Evolutionary conservation across 306 rosid genomes (phyloP), one percentile per base, ranked within the genome.

Genomic region (Hippophae gyantsensis): DNA sequence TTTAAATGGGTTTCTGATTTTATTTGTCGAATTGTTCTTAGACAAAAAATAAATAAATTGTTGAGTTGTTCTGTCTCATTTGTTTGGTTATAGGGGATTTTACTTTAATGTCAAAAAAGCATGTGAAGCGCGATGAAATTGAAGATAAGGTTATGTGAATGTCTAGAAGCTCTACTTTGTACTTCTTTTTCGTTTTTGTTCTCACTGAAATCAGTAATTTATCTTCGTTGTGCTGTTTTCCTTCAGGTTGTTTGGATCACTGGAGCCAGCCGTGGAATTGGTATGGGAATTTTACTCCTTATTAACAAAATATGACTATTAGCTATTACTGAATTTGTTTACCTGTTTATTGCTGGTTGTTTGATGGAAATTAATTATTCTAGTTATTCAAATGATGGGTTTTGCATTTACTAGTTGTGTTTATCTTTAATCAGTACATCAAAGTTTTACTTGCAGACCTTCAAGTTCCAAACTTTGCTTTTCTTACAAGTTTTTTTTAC

Each of bases 241-340:
- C 57, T 76, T 54, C 78, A 90, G 96, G 96, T 90, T 80, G 55
- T 85, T 58, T 90, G 98, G 98, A 78, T 90, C 62, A 87, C 96
- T 52, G 98, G 98, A 62, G 96, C 96, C 56, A 90, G 96, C 86
- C 89, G 98, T 13, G 96, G 98, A 79, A 90, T 90, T 61, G 98
- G 96, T 86, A 83, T 54, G 63, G 7, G 18, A 26, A 54, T 47
- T 18, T 18, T 18, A 18, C 23, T 18, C 23, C 23, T 18, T 18
- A 18, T 18, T 18, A 18, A 18, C 23, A 18, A 18, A 18, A 18
- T 18, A 18, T 18, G 23, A 18, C 14, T 18, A 48, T 56, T 64
- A 8, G 43, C 57, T 10, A 10, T 46, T 32, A 7, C 18, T 23
- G 6, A 12, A 61, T 12, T 13, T 12, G 23, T 41, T 18, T 32